Evolutionary conservation across 228 moss, liverwort and hornwort genomes (phyloP).

Genomic region (Sphagnum magellanicum): DNA sequence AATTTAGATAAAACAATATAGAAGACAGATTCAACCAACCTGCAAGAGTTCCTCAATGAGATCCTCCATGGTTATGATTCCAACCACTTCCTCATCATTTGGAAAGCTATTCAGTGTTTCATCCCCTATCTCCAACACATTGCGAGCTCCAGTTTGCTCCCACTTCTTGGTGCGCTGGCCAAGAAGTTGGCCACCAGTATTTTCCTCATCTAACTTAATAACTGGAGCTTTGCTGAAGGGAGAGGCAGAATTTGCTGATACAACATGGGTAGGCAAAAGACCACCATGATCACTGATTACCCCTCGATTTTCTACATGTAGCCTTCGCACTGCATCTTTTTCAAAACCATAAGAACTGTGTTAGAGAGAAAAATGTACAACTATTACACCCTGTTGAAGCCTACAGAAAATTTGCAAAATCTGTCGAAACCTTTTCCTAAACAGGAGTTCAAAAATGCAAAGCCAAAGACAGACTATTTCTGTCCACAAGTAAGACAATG

Average conservation of each 20-base stretch:
- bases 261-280: constrained; percentile 4
- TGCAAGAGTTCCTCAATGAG: constrained; percentile 54
- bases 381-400: constrained; percentile 15
- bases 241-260: neutral
- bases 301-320: neutral
- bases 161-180: constrained; percentile 49
- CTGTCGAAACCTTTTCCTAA: neutral
- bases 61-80: constrained; percentile 58
- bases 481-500: constrained; percentile 9
- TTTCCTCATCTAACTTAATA: constrained; percentile 15
- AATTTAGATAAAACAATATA: neutral
- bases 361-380: constrained; percentile 1
- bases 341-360: too few relatives aligned
- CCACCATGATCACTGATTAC: constrained; percentile 10
- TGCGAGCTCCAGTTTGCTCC: constrained; percentile 33
- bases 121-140: constrained; percentile 25
- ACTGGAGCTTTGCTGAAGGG: constrained; percentile 8
- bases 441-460: neutral
- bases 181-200: constrained; percentile 12
- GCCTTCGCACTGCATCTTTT: neutral
- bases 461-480: constrained; percentile 17
- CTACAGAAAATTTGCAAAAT: neutral
- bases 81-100: constrained; percentile 45
- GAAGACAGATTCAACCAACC: constrained; percentile 9
- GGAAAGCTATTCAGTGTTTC: constrained; percentile 32